These are phyloP conservation scores for Sordariomycetes sp. DNA, from an alignment of 2,329 filamentous ascomycete species.

Conservation along the genomic window DNA sequence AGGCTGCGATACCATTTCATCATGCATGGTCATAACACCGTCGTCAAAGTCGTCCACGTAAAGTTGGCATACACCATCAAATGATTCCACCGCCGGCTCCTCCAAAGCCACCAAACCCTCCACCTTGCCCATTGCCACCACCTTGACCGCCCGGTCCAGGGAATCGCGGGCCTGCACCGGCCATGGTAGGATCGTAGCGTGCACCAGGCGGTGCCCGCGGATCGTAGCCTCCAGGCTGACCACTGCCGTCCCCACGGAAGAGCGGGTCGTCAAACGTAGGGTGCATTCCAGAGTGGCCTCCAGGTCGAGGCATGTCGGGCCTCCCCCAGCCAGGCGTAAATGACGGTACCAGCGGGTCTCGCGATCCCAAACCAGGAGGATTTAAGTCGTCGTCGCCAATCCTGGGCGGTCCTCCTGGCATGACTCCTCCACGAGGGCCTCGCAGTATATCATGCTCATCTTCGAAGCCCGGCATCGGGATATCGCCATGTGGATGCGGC, in stretches of 20 bases:
- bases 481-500: slow-evolving; percentile 59
- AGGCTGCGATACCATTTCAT: too few species aligned
- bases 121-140: slow-evolving; percentile 7
- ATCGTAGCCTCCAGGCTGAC: slow-evolving; percentile 36
- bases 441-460: slow-evolving; percentile 81
- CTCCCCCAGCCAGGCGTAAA: slow-evolving; percentile 55
- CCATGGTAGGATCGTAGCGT: slow-evolving; percentile 82
- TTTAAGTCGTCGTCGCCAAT: slow-evolving; percentile 85
- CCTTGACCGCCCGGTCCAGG: slow-evolving; percentile 32
- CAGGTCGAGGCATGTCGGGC: slow-evolving; percentile 44
- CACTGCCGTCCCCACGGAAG: slow-evolving; percentile 51
- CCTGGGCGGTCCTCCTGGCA: slow-evolving; percentile 44
- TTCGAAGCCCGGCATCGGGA: slow-evolving; percentile 83
- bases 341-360: slow-evolving; percentile 67
- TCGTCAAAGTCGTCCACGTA: too few species aligned
- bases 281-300: slow-evolving; percentile 77
- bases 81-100: slow-evolving; percentile 26
- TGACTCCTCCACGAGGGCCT: slow-evolving; percentile 18
- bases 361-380: slow-evolving; percentile 74
- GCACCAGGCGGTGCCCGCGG: slow-evolving; percentile 76
- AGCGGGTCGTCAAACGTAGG: slow-evolving; percentile 90
- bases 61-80: slow-evolving; percentile 10
- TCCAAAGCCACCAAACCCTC: slow-evolving; percentile 27
- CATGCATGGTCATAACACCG: too few species aligned
- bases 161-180: slow-evolving; percentile 44